These are phyloP conservation scores for Inonotus obliquus DNA, from an alignment of 1,284 basidiomycete species.

Conservation along the genomic window DNA sequence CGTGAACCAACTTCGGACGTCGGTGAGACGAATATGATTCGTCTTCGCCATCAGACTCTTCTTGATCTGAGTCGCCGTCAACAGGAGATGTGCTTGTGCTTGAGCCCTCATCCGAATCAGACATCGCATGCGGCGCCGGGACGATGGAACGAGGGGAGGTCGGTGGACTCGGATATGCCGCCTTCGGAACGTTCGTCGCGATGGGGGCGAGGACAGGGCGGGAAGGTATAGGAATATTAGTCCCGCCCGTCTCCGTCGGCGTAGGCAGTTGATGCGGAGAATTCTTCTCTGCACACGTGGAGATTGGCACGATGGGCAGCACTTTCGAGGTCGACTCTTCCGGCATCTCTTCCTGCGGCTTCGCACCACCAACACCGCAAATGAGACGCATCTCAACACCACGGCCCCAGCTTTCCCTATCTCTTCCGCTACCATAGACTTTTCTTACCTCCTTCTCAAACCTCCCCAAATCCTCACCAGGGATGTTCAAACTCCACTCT, in stretches of 20 bases:
- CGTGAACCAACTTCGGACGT: not conserved
- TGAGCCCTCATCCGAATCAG: not conserved
- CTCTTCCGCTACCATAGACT: conserved; percentile 43
- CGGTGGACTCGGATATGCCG: conserved; percentile 8
- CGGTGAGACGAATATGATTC: not conserved
- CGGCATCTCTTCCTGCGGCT: not conserved
- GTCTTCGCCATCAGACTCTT: not conserved
- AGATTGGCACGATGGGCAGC: not conserved
- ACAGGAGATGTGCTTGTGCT: not conserved
- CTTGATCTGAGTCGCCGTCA: not conserved
- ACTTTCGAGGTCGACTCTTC: not conserved
- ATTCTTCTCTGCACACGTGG: not conserved
- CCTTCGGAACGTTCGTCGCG: not conserved
- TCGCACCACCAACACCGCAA: conserved; percentile 10
- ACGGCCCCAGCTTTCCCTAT: not conserved
- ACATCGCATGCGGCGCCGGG: not conserved
- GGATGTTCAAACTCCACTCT: conserved; percentile 87
- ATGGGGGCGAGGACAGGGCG: conserved; percentile 7
- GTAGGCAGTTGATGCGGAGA: conserved; percentile 11
- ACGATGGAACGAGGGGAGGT: not conserved
- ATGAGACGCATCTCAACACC: conserved; percentile 7
- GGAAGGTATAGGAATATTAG: not conserved
- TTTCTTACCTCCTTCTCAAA: conserved; percentile 61
- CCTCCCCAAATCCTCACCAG: conserved; percentile 52
- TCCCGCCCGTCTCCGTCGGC: conserved; percentile 12